Percentiles rank a stretch among this genome's conserved stretches.
Evolutionary conservation across 129 eudicot genomes (phyloP).

Genomic region (Flaveria bidentis): DNA sequence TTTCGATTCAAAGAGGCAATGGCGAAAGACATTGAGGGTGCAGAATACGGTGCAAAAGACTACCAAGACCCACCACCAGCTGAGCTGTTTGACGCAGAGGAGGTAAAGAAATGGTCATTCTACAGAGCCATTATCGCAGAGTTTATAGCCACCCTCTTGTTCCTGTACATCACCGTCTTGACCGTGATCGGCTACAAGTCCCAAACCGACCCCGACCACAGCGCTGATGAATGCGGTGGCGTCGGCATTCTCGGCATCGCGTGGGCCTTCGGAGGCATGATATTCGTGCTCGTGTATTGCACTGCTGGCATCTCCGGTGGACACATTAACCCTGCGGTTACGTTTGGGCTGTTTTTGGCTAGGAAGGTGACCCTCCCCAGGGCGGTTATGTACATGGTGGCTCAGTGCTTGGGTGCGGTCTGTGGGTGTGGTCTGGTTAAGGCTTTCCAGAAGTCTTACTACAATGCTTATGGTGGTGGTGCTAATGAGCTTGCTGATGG

Average conservation of each 20-base stretch:
- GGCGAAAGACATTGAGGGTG: conserved; percentile 62
- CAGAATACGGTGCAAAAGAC: conserved; percentile 49
- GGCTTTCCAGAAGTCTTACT: conserved; percentile 52
- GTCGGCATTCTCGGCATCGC: conserved; percentile 83
- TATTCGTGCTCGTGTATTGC: conserved; percentile 71
- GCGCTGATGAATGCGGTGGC: conserved; percentile 52
- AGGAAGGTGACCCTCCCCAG: conserved; percentile 55
- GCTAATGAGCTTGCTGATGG: conserved; percentile 54
- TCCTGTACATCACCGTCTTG: conserved; percentile 64
- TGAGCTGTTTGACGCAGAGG: conserved; percentile 48
- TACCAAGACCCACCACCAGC: conserved; percentile 74
- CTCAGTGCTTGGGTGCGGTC: conserved; percentile 72
- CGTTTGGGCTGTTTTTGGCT: conserved; percentile 62
- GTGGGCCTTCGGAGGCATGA: conserved; percentile 90
- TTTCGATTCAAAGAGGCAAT: conserved; percentile 5
- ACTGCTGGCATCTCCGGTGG: conserved; percentile 81
- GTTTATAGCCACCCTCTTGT: conserved; percentile 63
- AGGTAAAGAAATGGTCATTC: conserved; percentile 64
- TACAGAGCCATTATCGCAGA: conserved; percentile 70
- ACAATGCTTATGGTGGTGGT: conserved; percentile 57
- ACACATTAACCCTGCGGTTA: conserved; percentile 73
- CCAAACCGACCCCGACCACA: conserved; percentile 41
- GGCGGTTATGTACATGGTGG: conserved; percentile 59
- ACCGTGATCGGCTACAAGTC: conserved; percentile 73
- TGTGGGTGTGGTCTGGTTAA: conserved; percentile 71